A percentile compares a stretch with the other conserved stretches of the same genome.
Conservation (phyloP, 768 basidiomycete genomes). For the Calocera viscosa region DNA sequence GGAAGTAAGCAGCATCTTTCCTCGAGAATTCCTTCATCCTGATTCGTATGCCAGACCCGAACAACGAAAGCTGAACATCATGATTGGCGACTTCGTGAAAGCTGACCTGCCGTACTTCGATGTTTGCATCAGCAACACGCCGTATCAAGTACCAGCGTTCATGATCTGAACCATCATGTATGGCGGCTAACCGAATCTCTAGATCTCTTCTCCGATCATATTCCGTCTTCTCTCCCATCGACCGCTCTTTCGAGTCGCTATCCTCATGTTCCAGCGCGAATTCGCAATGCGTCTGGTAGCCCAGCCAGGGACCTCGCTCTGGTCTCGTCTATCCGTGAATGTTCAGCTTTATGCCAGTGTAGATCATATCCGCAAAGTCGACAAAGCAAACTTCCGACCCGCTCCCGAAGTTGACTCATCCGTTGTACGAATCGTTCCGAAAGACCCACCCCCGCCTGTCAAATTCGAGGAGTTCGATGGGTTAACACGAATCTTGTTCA, state of each 20-base stretch:
- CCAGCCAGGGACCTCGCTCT: slow-evolving; percentile 65
- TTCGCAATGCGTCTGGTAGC: slow-evolving; percentile 90
- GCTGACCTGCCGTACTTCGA: slow-evolving; percentile 97
- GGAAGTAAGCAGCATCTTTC: slow-evolving; percentile 59
- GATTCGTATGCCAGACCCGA: slow-evolving; percentile 51
- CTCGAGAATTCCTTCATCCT: background rate
- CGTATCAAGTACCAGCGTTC: slow-evolving; percentile 58
- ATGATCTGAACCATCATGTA: background rate
- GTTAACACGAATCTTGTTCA: slow-evolving; percentile 79
- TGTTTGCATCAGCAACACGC: slow-evolving; percentile 98
- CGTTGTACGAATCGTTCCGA: slow-evolving; percentile 80
- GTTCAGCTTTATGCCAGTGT: slow-evolving; percentile 96
- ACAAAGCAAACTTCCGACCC: slow-evolving; percentile 93
- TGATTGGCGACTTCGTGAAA: slow-evolving; percentile 97
- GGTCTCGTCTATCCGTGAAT: slow-evolving; percentile 92
- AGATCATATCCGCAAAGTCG: slow-evolving; percentile 90
- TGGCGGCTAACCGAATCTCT: background rate
- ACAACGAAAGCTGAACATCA: slow-evolving; percentile 85
- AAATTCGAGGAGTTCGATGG: slow-evolving; percentile 98
- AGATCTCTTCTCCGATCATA: slow-evolving; percentile 91
- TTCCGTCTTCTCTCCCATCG: slow-evolving; percentile 95
- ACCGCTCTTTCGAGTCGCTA: slow-evolving; percentile 81
- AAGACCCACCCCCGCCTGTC: slow-evolving; percentile 90
- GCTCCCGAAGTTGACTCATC: slow-evolving; percentile 88
- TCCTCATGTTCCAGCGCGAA: slow-evolving; percentile 99